phyloP scores from a whole-genome alignment of 257 asterid genomes.

The Leonotis leonurus region DNA sequence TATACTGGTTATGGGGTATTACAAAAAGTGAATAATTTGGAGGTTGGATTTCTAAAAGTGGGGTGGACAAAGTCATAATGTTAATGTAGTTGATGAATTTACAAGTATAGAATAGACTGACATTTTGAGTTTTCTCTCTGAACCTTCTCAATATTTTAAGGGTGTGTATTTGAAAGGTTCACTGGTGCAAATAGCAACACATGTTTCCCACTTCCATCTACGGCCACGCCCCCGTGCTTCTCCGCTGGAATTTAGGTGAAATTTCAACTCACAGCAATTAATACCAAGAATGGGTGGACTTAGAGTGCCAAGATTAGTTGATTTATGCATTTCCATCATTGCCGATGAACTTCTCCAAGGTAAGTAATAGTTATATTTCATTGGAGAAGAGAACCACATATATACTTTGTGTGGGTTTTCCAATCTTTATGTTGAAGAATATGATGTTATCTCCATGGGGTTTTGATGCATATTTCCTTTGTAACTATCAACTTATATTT shows the following conservation, averaged over 20 bases:
- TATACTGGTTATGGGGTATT: no score
- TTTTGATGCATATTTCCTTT: not conserved
- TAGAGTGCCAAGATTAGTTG: slow-evolving; percentile 47
- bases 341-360: slow-evolving; percentile 53
- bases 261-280: not conserved
- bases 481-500: no score
- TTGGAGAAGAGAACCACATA: not conserved
- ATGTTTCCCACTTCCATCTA: not conserved
- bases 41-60: no score
- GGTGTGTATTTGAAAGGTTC: no score
- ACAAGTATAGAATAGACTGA: no score
- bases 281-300: slow-evolving; percentile 26
- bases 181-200: no score
- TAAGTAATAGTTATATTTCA: slow-evolving; percentile 9
- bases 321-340: slow-evolving; percentile 42
- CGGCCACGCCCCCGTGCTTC: not conserved
- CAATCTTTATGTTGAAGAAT: not conserved
- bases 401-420: not conserved
- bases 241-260: not conserved
- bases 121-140: no score
- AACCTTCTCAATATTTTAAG: no score
- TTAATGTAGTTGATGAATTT: no score
- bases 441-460: not conserved
- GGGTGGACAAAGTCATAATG: no score
- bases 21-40: no score